Evolutionary conservation across 2,329 filamentous ascomycete species (phyloP), one percentile per base, ranked within the genome.

Genomic region (Polychaeton citri): DNA sequence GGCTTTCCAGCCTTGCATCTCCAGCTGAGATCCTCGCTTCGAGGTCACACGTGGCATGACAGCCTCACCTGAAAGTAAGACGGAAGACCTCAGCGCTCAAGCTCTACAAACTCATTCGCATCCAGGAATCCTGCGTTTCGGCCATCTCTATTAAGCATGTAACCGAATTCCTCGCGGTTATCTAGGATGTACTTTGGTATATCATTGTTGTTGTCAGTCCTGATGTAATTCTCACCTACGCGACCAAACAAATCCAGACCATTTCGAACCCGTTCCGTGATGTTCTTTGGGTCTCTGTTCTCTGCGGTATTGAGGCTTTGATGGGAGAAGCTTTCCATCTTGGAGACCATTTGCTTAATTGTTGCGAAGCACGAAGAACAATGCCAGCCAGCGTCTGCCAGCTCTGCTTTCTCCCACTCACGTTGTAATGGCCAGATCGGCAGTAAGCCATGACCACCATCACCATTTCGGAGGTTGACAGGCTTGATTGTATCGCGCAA

Each of bases 361-460:
- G 69, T 76, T 13, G 62, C 56, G 49, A 76, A 76, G 56, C 74
- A 78, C 37, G 62, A 70, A 34, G 69, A 74, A 59, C 74, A 79
- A 52, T 78, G 73, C 74, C 74, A 79, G 0, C 59, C 66, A 1
- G 71, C 68, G 44, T 72, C 66, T 46, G 52, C 52, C 21, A 75
- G 42, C 5, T 61, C 58, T 6, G 55, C 62, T 42, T 61, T 63
- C 41, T 72, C 64, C 33, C 44, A 45, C 19, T 44, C 36, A 4
- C 34, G 38, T 4, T 44, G 20, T 42, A 37, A 28, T 38, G 37
- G 33, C 30, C 57, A 53, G 24, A 28, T 28, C 3, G 24, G 24
- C 10, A 32, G 9, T 4, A 16, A 32, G 3, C 30, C 30, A 19
- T 32, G 30, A 6, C 30, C 30, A 21, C 54, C 53, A 4, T 61